Base-by-base conservation (phyloP, 495 filamentous ascomycete genomes). In the Lasiosphaeria hispida region DNA sequence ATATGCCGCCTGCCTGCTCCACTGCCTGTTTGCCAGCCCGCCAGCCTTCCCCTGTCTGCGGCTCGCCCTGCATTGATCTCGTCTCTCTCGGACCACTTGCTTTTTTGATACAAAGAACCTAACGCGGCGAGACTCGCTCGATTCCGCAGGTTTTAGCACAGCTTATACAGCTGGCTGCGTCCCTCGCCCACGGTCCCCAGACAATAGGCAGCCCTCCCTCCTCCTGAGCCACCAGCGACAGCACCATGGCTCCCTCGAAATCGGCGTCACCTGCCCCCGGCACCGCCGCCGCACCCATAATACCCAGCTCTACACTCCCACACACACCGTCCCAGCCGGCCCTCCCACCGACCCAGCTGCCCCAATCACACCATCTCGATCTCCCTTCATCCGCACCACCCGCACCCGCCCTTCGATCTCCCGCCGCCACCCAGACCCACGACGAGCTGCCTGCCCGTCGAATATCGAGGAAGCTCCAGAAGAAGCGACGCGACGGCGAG, bases 401-500 rank as follows among this genome's bases (percentile, higher is more conserved):
- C 30, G 18, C 5, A 30, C 23, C 23, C 23, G 23, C 23, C 23
- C 23, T 55, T 14, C 57, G 58, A 14, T 38, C 58, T 11, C 55
- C 60, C 40, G 43, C 47, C 10, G 50, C 36, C 49, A 55, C 57
- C 5, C 63, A 48, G 13, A 17, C 35, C 43, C 53, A 56, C 23
- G 68, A 70, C n/a, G 62, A 65, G 10, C 62, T 49, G 39, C 45
- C 62, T 7, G 62, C 44, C 19, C 68, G 72, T 48, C 74, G 69
- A 48, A 61, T 73, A 7, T 72, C 69, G 30, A 70, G 82, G 43
- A 86, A 82, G 69, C 71, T 87, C 52, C 80, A 80, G n/a, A 86
- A 85, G 71, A 81, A 71, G 58, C 78, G 77, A 54, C 64, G 55
- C 42, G 80, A 84, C 38, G 71, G 74, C 19, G 69, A 76, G 53